Evolutionary conservation across 441 rosid species (phyloP), one percentile per base, ranked within the genome.

Genomic region (Syzygium malaccense): DNA sequence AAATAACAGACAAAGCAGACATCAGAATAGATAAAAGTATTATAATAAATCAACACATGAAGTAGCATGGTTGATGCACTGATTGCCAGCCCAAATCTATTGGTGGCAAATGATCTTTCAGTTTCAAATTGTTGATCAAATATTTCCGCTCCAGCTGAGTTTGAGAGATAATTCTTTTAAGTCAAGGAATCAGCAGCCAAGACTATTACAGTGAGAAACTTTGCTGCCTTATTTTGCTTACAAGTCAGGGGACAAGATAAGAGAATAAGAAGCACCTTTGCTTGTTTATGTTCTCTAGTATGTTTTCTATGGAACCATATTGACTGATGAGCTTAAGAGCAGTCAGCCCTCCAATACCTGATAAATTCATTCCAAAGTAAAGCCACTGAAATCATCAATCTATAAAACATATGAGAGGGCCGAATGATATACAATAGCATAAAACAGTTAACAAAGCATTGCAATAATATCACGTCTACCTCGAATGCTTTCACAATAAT

Each of bases 321-420:
- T 94, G 99, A 89, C 93, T 94, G 83, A 97, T 94, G 87, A 98
- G 98, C 96, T 97, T 98, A 90, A 98, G 54, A 64, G 99, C 98
- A 86, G 99, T 97, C 89, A 86, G 93, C 60, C 99, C 98, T 41
- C 45, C 45, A 41, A 41, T 41, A 41, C 45, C 45, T 41, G 45
- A 41, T 41, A 41, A 41, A 41, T 41, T 41, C 45, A 41, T 41
- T 41, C 45, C 45, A 41, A 41, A 41, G 45, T 41, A 41, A 41
- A 41, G 45, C 45, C 45, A 41, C 0, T 0, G 41, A 85, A 75
- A 75, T 41, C 17, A 37, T 12, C 51, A 41, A 55, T 53, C 86
- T 91, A 85, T 91, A 85, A 89, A 86, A 86, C 57, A 89, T 89
- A 41, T 55, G 58, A 60, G 58, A 56, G 83, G 18, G 20, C 3